Base-by-base conservation (phyloP, 495 filamentous ascomycete genomes). In the Pseudoneurospora amorphoporcata region DNA sequence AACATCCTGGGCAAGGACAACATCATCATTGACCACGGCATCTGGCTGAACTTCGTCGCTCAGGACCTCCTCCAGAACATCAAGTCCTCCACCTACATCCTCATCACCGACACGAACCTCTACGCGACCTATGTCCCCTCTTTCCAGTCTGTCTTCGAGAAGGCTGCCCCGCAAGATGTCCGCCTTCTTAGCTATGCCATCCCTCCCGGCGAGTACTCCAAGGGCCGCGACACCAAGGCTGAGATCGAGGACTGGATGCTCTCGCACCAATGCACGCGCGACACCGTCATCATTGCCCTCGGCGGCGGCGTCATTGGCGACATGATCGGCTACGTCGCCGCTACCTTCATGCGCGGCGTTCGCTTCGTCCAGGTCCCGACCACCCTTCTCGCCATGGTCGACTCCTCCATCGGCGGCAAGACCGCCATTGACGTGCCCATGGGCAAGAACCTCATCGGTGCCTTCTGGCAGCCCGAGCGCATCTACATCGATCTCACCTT, bases 281-380 rank as follows among this genome's bases (percentile, higher is more conserved):
- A 99, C 81, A 97, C 94, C 1, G 92, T 99, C 61, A 88, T 99
- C 70, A 92, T 99, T 81, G 95, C 95, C 19, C 86, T 99, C 16
- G 95, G 95, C n/a, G 95, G 95, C 73, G 95, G 95, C 69, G 96
- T 99, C 35, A 97, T 99, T 83, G 95, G 95, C 29, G 95, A 99
- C 79, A 90, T 98, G 90, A 94, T 97, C 72, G 95, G 95, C 69
- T 99, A 97, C 81, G 92, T 98, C 32, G 95, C 95, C 32, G 92
- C 95, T 47, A 99, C 95, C 69, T 99, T 98, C 84, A 99, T 98
- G 94, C 89, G 95, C 72, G 96, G 96, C 65, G 92, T 99, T 68
- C 92, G 92, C 76, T 97, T 95, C 82, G 93, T 97, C 41, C 96
- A 99, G 83, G 94, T 98, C 70, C 95, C 95, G 3, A 98, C 95